Evolutionary conservation across 106 monocot genomes (phyloP), one percentile per base, ranked within the genome.

Genomic region (Acanthochlamys bracteata): DNA sequence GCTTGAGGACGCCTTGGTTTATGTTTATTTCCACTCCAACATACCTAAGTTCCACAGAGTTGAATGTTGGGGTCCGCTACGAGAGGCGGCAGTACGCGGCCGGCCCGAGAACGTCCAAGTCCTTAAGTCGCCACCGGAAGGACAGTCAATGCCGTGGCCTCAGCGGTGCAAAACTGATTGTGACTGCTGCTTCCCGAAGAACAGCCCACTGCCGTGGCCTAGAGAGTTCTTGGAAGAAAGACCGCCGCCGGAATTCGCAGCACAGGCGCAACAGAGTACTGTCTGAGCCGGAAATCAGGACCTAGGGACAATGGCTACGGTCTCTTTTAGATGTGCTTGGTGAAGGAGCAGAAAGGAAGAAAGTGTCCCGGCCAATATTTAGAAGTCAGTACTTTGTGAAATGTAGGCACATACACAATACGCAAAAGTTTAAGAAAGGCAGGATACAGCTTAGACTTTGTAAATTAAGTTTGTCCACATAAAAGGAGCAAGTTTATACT

Each of bases 21-120:
- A 78, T 72, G 89, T 94, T 60, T 94, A 94, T 66, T 94, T 94
- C 89, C 86, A 94, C 63, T 94, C 93, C 55, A 86, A 79, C 74
- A 61, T 86, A 23, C 77, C 86, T 1, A 79, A 89, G 41, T 89
- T 79, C 79, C 77, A 94, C 77, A 68, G 79, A 19, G 79, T 89
- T 11, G 89, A 94, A 73, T 86, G 89, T 69, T 94, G 87, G 87
- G 86, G 86, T 20, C 73, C 83, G 8, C 92, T 92, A 61, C 39
- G 70, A 42, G 82, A 92, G 14, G 92, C 92, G 0, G 70, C 71
- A 4, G 65, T 63, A 10, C 12, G 40, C 0, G 68, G 78, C 45
- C 49, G 49, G 49, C 49, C 49, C 1, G 49, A 49, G 49, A 16
- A 27, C 7, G 66, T 27, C 14, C 39, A 1, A 11, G 10, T 51